phyloP scores from a whole-genome alignment of 805 yeast species.

The Metschnikowia lochheadii region DNA sequence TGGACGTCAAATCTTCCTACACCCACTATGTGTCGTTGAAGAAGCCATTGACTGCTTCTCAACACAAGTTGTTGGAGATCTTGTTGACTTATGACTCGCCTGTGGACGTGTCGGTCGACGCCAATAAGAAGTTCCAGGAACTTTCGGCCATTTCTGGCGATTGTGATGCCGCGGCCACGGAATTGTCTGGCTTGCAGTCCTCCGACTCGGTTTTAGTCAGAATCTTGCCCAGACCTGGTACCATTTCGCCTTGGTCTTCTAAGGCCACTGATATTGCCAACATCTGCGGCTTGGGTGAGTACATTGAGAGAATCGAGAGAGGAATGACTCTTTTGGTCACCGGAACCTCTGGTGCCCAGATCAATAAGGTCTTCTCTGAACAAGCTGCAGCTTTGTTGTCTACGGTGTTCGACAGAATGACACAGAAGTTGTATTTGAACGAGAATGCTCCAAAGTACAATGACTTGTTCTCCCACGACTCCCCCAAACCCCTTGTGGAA shows the following conservation, averaged over 20 bases:
- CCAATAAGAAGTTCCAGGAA: conserved; percentile 38
- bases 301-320: conserved; percentile 83
- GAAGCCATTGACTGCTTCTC: conserved; percentile 34
- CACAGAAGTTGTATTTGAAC: conserved; percentile 61
- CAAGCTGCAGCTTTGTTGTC: conserved; percentile 56
- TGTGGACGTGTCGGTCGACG: conserved; percentile 49
- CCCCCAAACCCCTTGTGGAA: conserved; percentile 77
- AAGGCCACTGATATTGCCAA: conserved; percentile 93
- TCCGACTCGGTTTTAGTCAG: conserved; percentile 53
- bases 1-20: conserved; percentile 66
- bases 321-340: conserved; percentile 70
- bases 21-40: conserved; percentile 75
- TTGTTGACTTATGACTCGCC: conserved; percentile 74
- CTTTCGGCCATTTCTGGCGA: conserved; percentile 26
- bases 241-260: conserved; percentile 98
- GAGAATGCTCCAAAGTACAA: conserved; percentile 58
- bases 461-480: conserved; percentile 73
- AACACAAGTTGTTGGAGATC: conserved; percentile 47
- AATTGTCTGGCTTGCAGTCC: conserved; percentile 7
- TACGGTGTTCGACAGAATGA: conserved; percentile 90
- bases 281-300: conserved; percentile 75
- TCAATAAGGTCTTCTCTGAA: conserved; percentile 38
- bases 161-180: conserved; percentile 12
- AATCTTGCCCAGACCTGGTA: conserved; percentile 88
- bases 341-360: conserved; percentile 57